phyloP scores from a whole-genome alignment of 306 rosid species.

The Albizia julibrissin region DNA sequence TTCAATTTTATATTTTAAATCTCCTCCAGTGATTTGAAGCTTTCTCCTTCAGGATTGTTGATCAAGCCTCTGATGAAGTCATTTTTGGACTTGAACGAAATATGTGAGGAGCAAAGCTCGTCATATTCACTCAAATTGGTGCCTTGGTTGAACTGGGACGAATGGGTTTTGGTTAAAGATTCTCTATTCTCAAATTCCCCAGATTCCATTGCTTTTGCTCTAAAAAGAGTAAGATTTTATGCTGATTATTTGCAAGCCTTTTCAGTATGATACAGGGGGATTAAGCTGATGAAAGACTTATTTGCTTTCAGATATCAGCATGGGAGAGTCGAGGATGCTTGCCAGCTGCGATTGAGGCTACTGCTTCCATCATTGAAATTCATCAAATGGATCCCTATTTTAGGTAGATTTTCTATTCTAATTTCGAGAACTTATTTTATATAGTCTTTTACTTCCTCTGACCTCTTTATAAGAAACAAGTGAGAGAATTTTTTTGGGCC shows the following conservation, averaged over 20 bases:
- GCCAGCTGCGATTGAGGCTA: constrained; percentile 71
- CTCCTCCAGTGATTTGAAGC: background rate
- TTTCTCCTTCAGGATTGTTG: background rate
- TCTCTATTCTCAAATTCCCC: constrained; percentile 72
- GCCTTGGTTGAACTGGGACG: constrained; percentile 92
- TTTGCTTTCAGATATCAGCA: constrained; percentile 57
- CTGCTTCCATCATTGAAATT: constrained; percentile 74
- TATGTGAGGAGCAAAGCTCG: constrained; percentile 23
- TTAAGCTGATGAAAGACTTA: background rate
- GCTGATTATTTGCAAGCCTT: too few relatives aligned
- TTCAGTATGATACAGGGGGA: background rate
- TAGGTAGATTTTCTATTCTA: constrained; percentile 43
- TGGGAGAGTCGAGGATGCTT: constrained; percentile 90
- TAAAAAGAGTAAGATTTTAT: constrained; percentile 51
- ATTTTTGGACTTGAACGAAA: constrained; percentile 41
- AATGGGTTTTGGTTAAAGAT: constrained; percentile 74
- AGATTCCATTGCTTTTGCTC: constrained; percentile 61
- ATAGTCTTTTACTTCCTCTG: background rate
- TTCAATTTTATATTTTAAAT: background rate
- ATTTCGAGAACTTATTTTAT: background rate
- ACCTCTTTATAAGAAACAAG: background rate
- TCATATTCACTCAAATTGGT: constrained; percentile 58
- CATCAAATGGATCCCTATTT: constrained; percentile 67
- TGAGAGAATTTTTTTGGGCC: background rate
- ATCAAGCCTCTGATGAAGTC: constrained; percentile 42